These are phyloP conservation scores for Eutrema salsugineum DNA, from an alignment of 441 rosid genomes.

Conservation along the genomic window DNA sequence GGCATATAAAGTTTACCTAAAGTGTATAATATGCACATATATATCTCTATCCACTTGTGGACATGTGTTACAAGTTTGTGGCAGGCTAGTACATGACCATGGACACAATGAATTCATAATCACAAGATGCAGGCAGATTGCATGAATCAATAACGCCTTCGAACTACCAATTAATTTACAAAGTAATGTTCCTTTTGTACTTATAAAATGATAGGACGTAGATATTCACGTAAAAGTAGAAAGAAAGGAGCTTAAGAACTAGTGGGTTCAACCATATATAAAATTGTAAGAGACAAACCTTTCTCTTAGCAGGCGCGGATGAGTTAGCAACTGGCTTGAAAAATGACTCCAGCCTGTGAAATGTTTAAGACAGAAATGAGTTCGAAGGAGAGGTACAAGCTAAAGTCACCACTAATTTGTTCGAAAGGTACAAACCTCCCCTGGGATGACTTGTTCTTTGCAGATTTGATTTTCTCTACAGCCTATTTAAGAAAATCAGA, in stretches of 20 bases:
- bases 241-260: constrained; percentile 1
- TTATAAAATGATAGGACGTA: background rate
- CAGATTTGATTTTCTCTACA: constrained; percentile 85
- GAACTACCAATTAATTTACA: background rate
- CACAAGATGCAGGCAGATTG: background rate
- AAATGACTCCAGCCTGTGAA: constrained; percentile 78
- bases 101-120: background rate
- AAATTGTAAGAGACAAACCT: constrained; percentile 47
- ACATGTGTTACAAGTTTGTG: background rate
- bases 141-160: background rate
- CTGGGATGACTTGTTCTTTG: constrained; percentile 93
- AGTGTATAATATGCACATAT: background rate
- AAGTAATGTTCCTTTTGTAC: background rate
- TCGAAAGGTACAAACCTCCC: constrained; percentile 62
- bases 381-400: background rate
- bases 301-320: constrained; percentile 66
- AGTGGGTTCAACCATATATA: background rate
- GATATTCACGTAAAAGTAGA: background rate
- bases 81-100: background rate
- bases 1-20: background rate
- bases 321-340: constrained; percentile 74
- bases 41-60: background rate
- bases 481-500: constrained; percentile 48
- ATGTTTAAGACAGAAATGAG: constrained; percentile 1
- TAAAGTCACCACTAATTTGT: constrained; percentile 1